A percentile compares a stretch with the other conserved stretches of the same genome.
Conservation (phyloP, 208 protist species). For the Entamoeba histolytica region DNA sequence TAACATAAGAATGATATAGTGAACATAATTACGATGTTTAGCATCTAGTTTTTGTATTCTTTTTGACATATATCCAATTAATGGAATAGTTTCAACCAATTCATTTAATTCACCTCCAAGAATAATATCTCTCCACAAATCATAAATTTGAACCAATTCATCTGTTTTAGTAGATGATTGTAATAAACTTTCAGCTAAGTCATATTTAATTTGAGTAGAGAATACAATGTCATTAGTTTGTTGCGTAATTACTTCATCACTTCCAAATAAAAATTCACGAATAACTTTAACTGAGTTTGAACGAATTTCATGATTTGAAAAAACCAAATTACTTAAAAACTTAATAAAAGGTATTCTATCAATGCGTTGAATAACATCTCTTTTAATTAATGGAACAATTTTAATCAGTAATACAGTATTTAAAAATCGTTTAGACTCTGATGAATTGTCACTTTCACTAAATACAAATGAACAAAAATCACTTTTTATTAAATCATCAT, state of each 20-base stretch:
- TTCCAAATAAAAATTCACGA: background rate
- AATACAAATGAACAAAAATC: background rate
- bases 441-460: background rate
- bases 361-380: background rate
- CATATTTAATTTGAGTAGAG: background rate
- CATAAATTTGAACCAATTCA: background rate
- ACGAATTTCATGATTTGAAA: background rate
- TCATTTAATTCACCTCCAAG: background rate
- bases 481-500: background rate
- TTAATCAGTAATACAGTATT: background rate
- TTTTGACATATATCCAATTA: background rate
- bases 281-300: background rate
- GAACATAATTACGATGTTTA: background rate
- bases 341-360: background rate
- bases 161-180: background rate
- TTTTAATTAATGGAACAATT: background rate
- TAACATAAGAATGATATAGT: background rate
- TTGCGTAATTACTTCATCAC: background rate
- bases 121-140: background rate
- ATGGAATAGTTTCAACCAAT: background rate
- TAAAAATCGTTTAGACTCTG: background rate
- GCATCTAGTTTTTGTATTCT: background rate
- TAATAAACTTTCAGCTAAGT: background rate
- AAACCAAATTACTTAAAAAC: background rate
- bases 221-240: background rate